These are phyloP conservation scores for Ceratocystis lukuohia DNA, from an alignment of 2,329 filamentous ascomycete species.

Conservation along the genomic window DNA sequence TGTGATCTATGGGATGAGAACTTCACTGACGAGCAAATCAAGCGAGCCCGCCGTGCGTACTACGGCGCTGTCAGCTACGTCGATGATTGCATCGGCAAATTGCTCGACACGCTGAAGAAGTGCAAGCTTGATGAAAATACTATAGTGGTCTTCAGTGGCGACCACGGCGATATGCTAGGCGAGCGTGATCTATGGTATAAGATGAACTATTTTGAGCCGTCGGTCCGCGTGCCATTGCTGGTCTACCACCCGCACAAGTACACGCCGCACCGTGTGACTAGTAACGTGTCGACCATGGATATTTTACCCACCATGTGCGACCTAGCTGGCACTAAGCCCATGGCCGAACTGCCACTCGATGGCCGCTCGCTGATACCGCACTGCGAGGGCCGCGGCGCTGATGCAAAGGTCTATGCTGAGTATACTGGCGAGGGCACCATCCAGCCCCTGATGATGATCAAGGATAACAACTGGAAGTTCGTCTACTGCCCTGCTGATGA, in stretches of 20 bases:
- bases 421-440: constrained; percentile 91
- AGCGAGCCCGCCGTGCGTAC: constrained; percentile 73
- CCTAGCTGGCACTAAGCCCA: constrained; percentile 57
- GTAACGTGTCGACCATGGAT: constrained; percentile 86
- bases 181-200: constrained; percentile 93
- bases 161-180: constrained; percentile 92
- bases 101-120: constrained; percentile 63
- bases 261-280: constrained; percentile 56
- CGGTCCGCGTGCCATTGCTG: constrained; percentile 76
- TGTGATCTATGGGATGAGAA: constrained; percentile 76
- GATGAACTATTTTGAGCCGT: constrained; percentile 93
- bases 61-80: constrained; percentile 90
- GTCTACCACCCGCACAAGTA: constrained; percentile 69
- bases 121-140: constrained; percentile 74
- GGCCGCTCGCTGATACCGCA: constrained; percentile 72
- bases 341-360: constrained; percentile 67
- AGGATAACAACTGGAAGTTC: constrained; percentile 80
- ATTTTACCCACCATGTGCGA: constrained; percentile 81
- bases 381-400: constrained; percentile 45
- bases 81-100: constrained; percentile 77
- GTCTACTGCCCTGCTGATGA: constrained; percentile 73
- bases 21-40: constrained; percentile 75
- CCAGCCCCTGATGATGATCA: constrained; percentile 86
- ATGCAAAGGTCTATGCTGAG: constrained; percentile 84
- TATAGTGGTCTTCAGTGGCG: constrained; percentile 81